These are phyloP conservation scores for Articulospora tetracladia DNA, from an alignment of 495 filamentous ascomycete genomes.

Conservation along the genomic window DNA sequence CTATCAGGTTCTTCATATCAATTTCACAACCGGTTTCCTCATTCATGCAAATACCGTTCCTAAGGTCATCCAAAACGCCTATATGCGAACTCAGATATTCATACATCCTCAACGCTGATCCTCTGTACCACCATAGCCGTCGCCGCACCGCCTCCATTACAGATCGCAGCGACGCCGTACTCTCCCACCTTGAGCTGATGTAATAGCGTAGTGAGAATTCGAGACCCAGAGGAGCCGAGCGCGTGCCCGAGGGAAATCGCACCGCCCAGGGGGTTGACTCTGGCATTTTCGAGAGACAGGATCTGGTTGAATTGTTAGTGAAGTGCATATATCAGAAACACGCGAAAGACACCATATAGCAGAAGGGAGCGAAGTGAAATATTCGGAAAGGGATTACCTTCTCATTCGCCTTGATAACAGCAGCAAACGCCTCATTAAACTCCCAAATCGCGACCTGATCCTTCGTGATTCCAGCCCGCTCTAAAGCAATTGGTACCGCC, in stretches of 20 bases:
- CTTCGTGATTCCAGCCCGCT: conserved; percentile 81
- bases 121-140: conserved; percentile 91
- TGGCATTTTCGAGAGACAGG: conserved; percentile 68
- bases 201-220: conserved; percentile 85
- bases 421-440: conserved; percentile 97
- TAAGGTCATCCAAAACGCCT: neutral
- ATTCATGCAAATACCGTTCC: too few relatives aligned
- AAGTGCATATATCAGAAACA: too few relatives aligned
- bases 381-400: conserved; percentile 51
- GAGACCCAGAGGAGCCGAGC: conserved; percentile 86
- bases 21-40: too few relatives aligned
- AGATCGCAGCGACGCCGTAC: conserved; percentile 93
- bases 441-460: conserved; percentile 93
- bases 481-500: conserved; percentile 86
- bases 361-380: neutral
- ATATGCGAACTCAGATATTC: neutral
- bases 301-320: conserved; percentile 44
- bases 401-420: conserved; percentile 91
- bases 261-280: conserved; percentile 84
- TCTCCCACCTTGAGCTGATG: conserved; percentile 88
- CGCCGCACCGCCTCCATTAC: conserved; percentile 92
- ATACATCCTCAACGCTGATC: conserved; percentile 53
- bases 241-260: conserved; percentile 95
- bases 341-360: neutral
- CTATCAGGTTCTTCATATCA: too few relatives aligned